Evolutionary conservation across 169 alveolate genomes (phyloP).

Genomic region (Perkinsus chesapeaki): DNA sequence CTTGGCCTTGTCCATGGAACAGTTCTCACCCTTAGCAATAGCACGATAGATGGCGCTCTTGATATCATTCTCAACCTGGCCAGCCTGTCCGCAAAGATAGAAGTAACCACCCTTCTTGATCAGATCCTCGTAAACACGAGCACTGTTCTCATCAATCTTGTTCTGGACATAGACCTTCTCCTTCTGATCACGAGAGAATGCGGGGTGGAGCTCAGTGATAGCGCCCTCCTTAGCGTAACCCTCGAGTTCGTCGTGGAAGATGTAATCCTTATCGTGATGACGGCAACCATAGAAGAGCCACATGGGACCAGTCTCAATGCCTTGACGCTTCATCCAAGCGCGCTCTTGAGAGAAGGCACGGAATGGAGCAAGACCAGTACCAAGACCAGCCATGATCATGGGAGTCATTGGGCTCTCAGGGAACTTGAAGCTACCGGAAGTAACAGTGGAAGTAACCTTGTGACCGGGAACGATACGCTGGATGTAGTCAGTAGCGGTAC

Average conservation of each 20-base stretch:
- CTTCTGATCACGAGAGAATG: constrained; percentile 54
- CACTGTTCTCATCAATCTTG: constrained; percentile 24
- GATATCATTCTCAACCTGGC: constrained; percentile 22
- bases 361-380: constrained; percentile 59
- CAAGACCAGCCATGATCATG: constrained; percentile 52
- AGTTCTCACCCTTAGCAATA: neutral
- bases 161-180: constrained; percentile 55
- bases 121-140: constrained; percentile 21
- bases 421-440: constrained; percentile 37
- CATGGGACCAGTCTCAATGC: constrained; percentile 39
- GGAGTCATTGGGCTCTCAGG: constrained; percentile 44
- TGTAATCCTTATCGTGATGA: constrained; percentile 42
- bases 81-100: constrained; percentile 37
- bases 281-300: constrained; percentile 50
- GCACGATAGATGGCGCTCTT: neutral
- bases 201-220: constrained; percentile 40
- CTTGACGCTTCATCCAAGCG: constrained; percentile 24
- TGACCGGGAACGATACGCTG: neutral
- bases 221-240: constrained; percentile 37
- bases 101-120: constrained; percentile 30
- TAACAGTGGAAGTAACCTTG: neutral
- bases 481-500: neutral
- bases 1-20: neutral
- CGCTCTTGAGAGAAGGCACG: constrained; percentile 50
- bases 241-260: constrained; percentile 45